A percentile compares a stretch with the other conserved stretches of the same genome.
Evolutionary conservation across 805 yeast species (phyloP).

Genomic region (Wickerhamiella siamensis): DNA sequence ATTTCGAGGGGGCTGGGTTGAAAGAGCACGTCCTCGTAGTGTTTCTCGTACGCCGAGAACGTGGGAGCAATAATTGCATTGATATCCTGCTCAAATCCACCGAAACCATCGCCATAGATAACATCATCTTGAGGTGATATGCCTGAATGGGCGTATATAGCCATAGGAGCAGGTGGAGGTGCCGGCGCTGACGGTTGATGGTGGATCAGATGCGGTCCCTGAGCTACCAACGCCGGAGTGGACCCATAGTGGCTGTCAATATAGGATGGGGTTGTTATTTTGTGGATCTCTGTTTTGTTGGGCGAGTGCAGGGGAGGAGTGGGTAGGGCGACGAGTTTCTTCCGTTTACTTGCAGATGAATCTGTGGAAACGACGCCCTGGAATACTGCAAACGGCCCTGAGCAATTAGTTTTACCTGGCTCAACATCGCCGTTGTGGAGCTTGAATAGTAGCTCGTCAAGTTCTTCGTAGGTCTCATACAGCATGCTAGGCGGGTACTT

Average conservation of each 20-base stretch:
- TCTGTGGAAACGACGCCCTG: slow-evolving; percentile 27
- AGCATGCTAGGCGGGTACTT: slow-evolving; percentile 43
- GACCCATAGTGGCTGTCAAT: neutral
- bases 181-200: neutral
- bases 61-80: neutral
- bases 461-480: slow-evolving; percentile 65
- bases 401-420: slow-evolving; percentile 34
- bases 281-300: neutral
- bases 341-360: neutral
- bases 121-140: neutral
- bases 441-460: slow-evolving; percentile 53
- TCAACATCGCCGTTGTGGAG: slow-evolving; percentile 36
- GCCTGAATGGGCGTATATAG: neutral
- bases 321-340: neutral
- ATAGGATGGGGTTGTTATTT: too few relatives aligned
- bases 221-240: too few relatives aligned
- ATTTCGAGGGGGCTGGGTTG: slow-evolving; percentile 2
- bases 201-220: neutral
- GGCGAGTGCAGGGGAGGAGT: neutral
- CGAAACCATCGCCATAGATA: neutral
- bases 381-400: slow-evolving; percentile 80
- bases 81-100: slow-evolving; percentile 1
- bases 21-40: slow-evolving; percentile 5
- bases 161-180: neutral
- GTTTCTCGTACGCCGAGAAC: neutral